These are phyloP conservation scores for Solanum chmielewskii DNA, from an alignment of 257 asterid species.

Conservation along the genomic window DNA sequence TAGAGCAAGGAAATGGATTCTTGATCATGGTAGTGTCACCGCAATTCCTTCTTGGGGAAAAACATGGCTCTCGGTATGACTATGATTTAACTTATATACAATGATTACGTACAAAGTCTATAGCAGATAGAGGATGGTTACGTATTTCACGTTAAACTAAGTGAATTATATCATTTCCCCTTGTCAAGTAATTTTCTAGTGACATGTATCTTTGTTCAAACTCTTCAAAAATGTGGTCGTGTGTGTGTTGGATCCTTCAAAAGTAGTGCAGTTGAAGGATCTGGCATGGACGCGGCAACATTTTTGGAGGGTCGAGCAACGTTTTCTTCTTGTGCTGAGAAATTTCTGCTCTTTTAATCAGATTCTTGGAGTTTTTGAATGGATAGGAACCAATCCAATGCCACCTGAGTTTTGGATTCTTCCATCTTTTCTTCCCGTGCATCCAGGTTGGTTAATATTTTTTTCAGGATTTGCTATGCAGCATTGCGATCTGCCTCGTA, in stretches of 20 bases:
- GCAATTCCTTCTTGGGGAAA: slow-evolving; percentile 83
- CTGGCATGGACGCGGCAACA: neutral
- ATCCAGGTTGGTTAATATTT: slow-evolving; percentile 37
- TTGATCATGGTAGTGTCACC: slow-evolving; percentile 59
- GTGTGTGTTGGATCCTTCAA: neutral
- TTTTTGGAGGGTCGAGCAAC: neutral
- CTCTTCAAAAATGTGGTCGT: neutral
- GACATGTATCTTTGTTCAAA: neutral
- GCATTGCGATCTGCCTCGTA: neutral
- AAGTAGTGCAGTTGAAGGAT: neutral
- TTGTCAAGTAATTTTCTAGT: neutral
- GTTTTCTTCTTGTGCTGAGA: neutral
- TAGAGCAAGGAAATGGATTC: slow-evolving; percentile 71
- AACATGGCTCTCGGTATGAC: slow-evolving; percentile 62
- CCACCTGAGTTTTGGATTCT: slow-evolving; percentile 83
- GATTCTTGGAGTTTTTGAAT: slow-evolving; percentile 61
- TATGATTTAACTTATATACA: neutral
- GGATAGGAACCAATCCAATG: slow-evolving; percentile 75
- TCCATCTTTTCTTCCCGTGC: slow-evolving; percentile 66
- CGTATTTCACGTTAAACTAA: neutral
- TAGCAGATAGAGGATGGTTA: neutral
- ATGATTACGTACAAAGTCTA: neutral
- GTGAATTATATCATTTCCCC: neutral
- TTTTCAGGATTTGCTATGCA: neutral
- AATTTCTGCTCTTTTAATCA: neutral